Base-by-base conservation (phyloP, 352 stramenopile genomes). In the Pythium pyrilobum region DNA sequence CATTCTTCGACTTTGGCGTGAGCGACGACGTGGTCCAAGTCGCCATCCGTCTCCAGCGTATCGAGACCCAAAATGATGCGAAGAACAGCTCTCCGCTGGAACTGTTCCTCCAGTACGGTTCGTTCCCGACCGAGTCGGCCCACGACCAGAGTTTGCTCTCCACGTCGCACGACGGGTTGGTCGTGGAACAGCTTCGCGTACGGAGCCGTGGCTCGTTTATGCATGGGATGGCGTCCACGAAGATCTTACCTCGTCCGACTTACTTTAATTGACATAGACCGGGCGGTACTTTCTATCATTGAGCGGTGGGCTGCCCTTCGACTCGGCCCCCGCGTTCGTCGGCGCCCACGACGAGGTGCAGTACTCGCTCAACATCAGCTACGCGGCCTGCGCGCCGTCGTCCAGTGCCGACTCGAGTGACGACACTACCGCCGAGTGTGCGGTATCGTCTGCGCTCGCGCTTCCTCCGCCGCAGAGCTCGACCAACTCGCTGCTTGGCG, bases 1-100 rank as follows among this genome's bases (percentile, higher is more conserved):
- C 66, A 41, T 65, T 62, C 38, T 62, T 66, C 41, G 62, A 69
- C 25, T 69, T 69, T 23, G 3, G 32, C 11, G 56, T 59, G 13
- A 16, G 40, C 11, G 56, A 64, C n/a, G 28, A 57, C 9, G 37
- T 54, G 10, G 42, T 42, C 4, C 11, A 12, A 3, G 52, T 60
- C 18, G 10, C 18, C 4, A 33, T 60, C 34, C n/a, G 34, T 25
- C 9, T 60, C 20, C 33, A 25, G 18, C 34, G 33, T 10, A 21
- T 43, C 1, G 11, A 23, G 7, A 8, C 9, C 23, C 38, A 51
- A 11, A 31, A 33, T 9, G 25, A 37, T 59, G 40, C 33, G 27
- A 51, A 21, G 11, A 21, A 16, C 20, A 29, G 44, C 15, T 51
- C 45, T 5, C 18, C 28, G n/a, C 37, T 51, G 24, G 55, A 62